Percentiles rank a stretch among this genome's conserved stretches.
These are phyloP conservation scores for Hura crepitans DNA, from an alignment of 441 rosid species.

Conservation along the genomic window DNA sequence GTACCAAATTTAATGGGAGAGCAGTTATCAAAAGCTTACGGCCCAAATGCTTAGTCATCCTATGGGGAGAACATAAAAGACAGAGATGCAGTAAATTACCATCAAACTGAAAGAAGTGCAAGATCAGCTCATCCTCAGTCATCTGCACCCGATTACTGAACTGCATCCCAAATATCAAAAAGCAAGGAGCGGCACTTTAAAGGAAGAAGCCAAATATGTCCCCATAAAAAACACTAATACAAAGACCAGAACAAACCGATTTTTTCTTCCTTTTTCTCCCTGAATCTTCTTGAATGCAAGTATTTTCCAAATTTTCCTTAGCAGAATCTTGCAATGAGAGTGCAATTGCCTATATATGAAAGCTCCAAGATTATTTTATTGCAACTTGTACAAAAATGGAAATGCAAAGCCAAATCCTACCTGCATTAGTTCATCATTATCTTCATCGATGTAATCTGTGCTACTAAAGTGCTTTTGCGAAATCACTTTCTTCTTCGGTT, in stretches of 20 bases:
- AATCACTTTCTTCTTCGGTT: slow-evolving; percentile 36
- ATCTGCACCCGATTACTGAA: slow-evolving; percentile 60
- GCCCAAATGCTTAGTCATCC: neutral
- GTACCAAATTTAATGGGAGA: slow-evolving; percentile 1
- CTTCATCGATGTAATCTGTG: slow-evolving; percentile 33
- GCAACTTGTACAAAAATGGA: neutral
- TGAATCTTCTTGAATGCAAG: slow-evolving; percentile 25
- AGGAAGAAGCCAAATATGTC: neutral
- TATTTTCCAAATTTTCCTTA: slow-evolving; percentile 33
- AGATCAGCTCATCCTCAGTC: slow-evolving; percentile 71
- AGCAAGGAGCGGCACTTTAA: slow-evolving; percentile 2
- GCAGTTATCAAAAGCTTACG: neutral
- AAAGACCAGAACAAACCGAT: slow-evolving; percentile 36
- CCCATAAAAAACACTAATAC: slow-evolving; percentile 1
- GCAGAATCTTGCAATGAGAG: slow-evolving; percentile 60
- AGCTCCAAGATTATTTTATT: neutral
- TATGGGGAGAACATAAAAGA: neutral
- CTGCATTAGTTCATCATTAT: slow-evolving; percentile 52
- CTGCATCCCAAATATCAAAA: slow-evolving; percentile 28
- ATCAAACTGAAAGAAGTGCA: slow-evolving; percentile 75
- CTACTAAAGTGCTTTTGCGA: slow-evolving; percentile 23
- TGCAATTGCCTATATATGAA: slow-evolving; percentile 56
- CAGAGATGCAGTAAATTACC: slow-evolving; percentile 38
- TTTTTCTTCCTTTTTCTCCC: slow-evolving; percentile 43
- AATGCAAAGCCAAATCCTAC: slow-evolving; percentile 28